phyloP scores from a whole-genome alignment of 2,329 filamentous ascomycete species.

The Paecilomyces formosus region DNA sequence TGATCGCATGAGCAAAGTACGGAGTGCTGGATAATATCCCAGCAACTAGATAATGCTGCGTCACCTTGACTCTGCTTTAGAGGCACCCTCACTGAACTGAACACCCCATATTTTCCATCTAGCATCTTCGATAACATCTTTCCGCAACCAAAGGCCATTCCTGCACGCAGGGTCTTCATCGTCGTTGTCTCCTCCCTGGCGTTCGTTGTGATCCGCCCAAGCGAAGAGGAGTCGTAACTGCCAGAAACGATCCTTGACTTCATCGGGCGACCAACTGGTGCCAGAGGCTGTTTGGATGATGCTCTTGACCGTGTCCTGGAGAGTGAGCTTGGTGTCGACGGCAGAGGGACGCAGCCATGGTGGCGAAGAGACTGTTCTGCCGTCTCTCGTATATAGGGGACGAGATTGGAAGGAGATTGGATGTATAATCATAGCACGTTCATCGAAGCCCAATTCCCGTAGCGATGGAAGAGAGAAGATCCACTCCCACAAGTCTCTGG shows the following conservation, averaged over 20 bases:
- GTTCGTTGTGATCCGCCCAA: constrained; percentile 49
- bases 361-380: constrained; percentile 39
- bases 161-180: constrained; percentile 2
- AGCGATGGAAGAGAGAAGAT: constrained; percentile 58
- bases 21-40: background rate
- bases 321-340: constrained; percentile 64
- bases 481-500: constrained; percentile 58
- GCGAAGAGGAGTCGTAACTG: constrained; percentile 58
- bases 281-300: constrained; percentile 23
- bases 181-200: constrained; percentile 7
- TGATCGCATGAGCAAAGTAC: background rate
- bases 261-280: constrained; percentile 29
- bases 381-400: constrained; percentile 23
- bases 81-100: constrained; percentile 18
- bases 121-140: constrained; percentile 32
- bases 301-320: constrained; percentile 45
- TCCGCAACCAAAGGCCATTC: constrained; percentile 30
- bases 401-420: constrained; percentile 28
- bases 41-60: background rate
- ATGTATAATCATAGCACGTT: constrained; percentile 57
- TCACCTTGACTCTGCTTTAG: background rate
- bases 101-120: constrained; percentile 37
- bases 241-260: constrained; percentile 51
- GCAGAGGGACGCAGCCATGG: constrained; percentile 50
- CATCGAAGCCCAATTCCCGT: constrained; percentile 53